These are phyloP conservation scores for Oryza nivara DNA, from an alignment of 176 grass and related monocot species.

Conservation along the genomic window DNA sequence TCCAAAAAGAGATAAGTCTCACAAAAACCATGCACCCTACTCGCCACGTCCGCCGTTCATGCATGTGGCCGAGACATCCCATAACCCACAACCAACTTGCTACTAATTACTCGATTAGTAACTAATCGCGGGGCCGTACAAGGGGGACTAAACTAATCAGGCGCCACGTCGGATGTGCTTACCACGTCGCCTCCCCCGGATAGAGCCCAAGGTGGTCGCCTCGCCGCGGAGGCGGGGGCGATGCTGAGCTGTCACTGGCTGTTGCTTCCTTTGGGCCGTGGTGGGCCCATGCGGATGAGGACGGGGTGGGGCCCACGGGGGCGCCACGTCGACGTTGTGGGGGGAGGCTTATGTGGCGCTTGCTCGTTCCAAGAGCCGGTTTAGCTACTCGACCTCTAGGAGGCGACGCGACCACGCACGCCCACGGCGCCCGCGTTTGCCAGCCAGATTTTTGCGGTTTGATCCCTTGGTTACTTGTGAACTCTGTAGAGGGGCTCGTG, in stretches of 20 bases:
- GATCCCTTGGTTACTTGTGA: background rate
- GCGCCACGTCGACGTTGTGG: conserved; percentile 34
- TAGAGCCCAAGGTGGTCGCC: background rate
- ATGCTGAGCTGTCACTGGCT: conserved; percentile 44
- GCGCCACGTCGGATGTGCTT: conserved; percentile 40
- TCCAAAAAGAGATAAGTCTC: background rate
- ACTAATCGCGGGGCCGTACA: background rate
- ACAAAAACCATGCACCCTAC: conserved; percentile 17
- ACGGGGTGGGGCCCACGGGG: conserved; percentile 12
- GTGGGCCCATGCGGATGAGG: background rate
- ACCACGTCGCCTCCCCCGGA: background rate
- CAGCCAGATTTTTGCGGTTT: background rate
- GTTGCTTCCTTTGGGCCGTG: background rate
- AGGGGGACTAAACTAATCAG: conserved; percentile 10
- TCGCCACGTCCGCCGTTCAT: conserved; percentile 35
- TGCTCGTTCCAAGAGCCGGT: conserved; percentile 51
- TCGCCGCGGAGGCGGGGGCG: background rate
- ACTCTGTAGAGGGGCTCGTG: too few relatives aligned
- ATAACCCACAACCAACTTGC: background rate
- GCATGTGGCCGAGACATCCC: background rate
- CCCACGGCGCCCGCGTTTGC: background rate
- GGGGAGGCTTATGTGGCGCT: conserved; percentile 47
- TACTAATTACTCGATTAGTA: background rate
- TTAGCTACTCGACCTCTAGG: background rate
- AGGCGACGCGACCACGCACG: background rate